Percentiles rank a stretch among this genome's conserved stretches.
These are phyloP conservation scores for Leishmania arabica DNA, from an alignment of 208 protist genomes.

Conservation along the genomic window DNA sequence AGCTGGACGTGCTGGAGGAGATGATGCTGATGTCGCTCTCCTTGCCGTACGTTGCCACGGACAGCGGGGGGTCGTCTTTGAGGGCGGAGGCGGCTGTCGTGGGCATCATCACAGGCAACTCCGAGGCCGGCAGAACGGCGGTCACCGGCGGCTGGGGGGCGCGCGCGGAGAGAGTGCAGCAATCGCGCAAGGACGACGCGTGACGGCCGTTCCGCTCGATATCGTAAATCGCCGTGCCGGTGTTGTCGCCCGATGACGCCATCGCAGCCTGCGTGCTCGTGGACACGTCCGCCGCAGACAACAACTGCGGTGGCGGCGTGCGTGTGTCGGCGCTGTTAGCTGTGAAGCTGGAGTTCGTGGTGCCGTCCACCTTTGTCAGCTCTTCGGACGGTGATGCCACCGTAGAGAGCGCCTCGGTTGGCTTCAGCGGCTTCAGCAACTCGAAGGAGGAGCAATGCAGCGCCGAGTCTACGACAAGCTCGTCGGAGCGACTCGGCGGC, in stretches of 20 bases:
- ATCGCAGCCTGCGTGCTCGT: not conserved
- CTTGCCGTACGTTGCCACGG: not conserved
- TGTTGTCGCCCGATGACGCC: not conserved
- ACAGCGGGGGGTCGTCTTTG: not conserved
- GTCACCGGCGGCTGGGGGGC: not conserved
- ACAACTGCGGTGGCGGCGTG: not conserved
- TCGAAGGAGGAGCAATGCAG: not conserved
- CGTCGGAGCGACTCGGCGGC: conserved; percentile 29
- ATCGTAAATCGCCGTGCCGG: not conserved
- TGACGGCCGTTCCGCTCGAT: too few relatives aligned
- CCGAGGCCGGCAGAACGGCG: not conserved
- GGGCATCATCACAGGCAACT: too few relatives aligned
- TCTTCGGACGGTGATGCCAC: not conserved
- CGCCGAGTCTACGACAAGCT: not conserved
- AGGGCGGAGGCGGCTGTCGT: conserved; percentile 7
- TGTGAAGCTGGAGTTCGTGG: not conserved
- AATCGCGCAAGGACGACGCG: not conserved
- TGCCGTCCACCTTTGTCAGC: not conserved
- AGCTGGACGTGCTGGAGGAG: conserved; percentile 22
- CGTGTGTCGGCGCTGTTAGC: not conserved
- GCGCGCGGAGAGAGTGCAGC: not conserved
- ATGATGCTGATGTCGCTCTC: conserved; percentile 33
- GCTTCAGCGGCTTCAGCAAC: not conserved
- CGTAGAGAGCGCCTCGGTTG: not conserved
- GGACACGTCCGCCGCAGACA: not conserved